phyloP scores from a whole-genome alignment of 192 early-diverging fungal genomes.

The Mortierella antarctica region DNA sequence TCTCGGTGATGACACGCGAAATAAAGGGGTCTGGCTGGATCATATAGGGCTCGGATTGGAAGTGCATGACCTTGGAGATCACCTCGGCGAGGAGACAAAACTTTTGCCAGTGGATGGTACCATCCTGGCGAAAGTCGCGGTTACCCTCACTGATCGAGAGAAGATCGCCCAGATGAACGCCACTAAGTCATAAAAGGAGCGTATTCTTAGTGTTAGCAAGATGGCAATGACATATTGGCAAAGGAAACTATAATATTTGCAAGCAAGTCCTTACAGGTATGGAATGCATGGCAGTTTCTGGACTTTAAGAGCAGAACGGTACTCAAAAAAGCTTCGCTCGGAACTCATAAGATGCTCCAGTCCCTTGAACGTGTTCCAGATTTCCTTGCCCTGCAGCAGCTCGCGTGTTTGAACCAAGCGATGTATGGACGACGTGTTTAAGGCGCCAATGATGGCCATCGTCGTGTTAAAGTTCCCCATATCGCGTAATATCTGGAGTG shows the following conservation, averaged over 20 bases:
- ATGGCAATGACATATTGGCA: background rate
- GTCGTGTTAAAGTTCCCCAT: slow-evolving; percentile 81
- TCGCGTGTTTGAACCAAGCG: slow-evolving; percentile 73
- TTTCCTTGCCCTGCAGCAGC: slow-evolving; percentile 58
- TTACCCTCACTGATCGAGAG: slow-evolving; percentile 80
- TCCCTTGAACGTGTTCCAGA: slow-evolving; percentile 62
- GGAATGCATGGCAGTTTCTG: slow-evolving; percentile 75
- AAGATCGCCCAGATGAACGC: slow-evolving; percentile 76
- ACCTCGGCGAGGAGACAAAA: slow-evolving; percentile 75
- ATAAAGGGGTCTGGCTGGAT: slow-evolving; percentile 53
- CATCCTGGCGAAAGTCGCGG: slow-evolving; percentile 69
- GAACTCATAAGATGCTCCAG: slow-evolving; percentile 80
- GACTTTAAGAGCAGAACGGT: slow-evolving; percentile 69
- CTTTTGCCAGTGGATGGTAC: slow-evolving; percentile 78
- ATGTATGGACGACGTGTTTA: slow-evolving; percentile 71
- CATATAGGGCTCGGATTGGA: slow-evolving; percentile 57
- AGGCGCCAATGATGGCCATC: slow-evolving; percentile 79
- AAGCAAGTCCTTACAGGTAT: slow-evolving; percentile 70
- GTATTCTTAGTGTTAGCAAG: background rate
- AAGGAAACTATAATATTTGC: background rate
- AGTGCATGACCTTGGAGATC: slow-evolving; percentile 68
- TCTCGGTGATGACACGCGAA: slow-evolving; percentile 46
- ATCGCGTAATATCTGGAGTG: slow-evolving; percentile 63
- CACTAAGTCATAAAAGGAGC: slow-evolving; percentile 24
- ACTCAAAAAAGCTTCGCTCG: slow-evolving; percentile 67